A percentile compares a stretch with the other conserved stretches of the same genome.
Evolutionary conservation across 75 land plant genomes (phyloP).

Genomic region (Ceratopteris richardii): DNA sequence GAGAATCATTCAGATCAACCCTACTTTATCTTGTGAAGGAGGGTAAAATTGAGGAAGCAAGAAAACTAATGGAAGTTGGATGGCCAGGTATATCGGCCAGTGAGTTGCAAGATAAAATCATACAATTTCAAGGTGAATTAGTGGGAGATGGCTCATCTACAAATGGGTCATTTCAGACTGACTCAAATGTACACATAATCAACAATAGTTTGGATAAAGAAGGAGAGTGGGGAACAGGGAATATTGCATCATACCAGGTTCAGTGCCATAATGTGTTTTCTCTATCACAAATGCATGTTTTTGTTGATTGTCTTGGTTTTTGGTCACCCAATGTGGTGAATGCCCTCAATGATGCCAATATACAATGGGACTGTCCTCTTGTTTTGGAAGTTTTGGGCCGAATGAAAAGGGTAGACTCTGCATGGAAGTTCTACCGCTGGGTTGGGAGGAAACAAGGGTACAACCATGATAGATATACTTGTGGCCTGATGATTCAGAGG

Average conservation of each 20-base stretch:
- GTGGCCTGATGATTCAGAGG: not conserved
- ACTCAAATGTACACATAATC: too few relatives aligned
- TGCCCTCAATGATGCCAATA: not conserved
- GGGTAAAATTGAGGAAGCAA: constrained; percentile 1
- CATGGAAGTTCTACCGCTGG: constrained; percentile 4
- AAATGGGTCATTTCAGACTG: too few relatives aligned
- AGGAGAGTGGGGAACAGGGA: too few relatives aligned
- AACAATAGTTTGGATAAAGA: too few relatives aligned
- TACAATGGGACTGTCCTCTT: not conserved
- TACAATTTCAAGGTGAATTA: not conserved
- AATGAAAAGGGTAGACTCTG: not conserved
- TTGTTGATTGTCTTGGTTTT: not conserved
- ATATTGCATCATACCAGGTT: too few relatives aligned
- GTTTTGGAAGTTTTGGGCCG: not conserved
- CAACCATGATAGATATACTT: not conserved
- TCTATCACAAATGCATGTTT: not conserved
- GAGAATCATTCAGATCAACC: not conserved
- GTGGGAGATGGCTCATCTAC: too few relatives aligned
- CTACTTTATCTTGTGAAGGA: not conserved
- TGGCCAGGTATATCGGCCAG: not conserved
- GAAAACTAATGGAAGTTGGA: not conserved
- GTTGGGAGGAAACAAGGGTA: not conserved
- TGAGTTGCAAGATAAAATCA: not conserved
- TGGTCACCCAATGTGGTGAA: not conserved
- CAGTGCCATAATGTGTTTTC: not conserved